These are phyloP conservation scores for Cinnamomum micranthum DNA, from an alignment of 164 flowering plant genomes.

Conservation along the genomic window DNA sequence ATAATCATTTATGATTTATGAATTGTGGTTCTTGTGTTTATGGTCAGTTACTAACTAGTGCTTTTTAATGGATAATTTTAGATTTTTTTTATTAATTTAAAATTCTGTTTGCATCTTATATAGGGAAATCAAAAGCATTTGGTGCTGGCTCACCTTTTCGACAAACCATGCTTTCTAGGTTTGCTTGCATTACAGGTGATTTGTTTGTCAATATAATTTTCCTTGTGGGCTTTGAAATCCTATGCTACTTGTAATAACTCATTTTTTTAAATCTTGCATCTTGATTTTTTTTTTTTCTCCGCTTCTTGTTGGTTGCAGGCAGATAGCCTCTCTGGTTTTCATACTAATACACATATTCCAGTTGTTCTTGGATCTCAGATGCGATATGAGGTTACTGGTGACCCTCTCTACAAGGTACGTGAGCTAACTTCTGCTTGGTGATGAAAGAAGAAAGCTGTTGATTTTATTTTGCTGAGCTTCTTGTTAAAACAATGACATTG, in stretches of 20 bases:
- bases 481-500: too few species aligned
- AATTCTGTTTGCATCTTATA: neutral
- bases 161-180: conserved; percentile 94
- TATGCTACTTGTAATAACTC: too few species aligned
- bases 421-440: too few species aligned
- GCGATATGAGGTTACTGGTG: conserved; percentile 81
- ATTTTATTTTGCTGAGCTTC: too few species aligned
- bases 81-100: neutral
- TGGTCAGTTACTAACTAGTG: neutral
- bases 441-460: too few species aligned
- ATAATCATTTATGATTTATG: neutral
- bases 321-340: conserved; percentile 61
- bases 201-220: neutral
- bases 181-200: conserved; percentile 72
- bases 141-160: conserved; percentile 79
- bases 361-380: conserved; percentile 68
- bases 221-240: neutral
- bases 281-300: neutral
- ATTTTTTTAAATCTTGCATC: neutral
- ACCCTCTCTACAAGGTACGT: conserved; percentile 62
- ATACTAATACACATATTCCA: conserved; percentile 79
- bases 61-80: neutral
- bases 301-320: conserved; percentile 34
- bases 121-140: conserved; percentile 66
- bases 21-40: neutral